Conservation (phyloP, 164 flowering plant genomes). For the Hamamelis virginiana region DNA sequence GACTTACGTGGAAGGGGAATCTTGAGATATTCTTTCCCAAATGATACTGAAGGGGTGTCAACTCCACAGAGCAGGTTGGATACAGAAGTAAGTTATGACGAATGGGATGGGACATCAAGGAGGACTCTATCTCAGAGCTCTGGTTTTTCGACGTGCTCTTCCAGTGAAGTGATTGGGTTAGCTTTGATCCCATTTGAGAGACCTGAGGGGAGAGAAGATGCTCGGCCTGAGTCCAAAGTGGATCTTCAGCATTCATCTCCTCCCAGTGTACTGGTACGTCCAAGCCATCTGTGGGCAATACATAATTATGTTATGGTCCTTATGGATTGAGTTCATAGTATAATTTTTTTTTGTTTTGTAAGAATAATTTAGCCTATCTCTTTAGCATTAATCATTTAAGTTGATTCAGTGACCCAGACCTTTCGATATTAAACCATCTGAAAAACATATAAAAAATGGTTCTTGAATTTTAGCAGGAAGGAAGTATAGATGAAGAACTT, state of each 20-base stretch:
- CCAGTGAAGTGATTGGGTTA: conserved; percentile 21
- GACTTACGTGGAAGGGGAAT: conserved; percentile 9
- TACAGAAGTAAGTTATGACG: conserved; percentile 22
- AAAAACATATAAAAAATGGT: background rate
- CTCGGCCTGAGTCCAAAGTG: conserved; percentile 12
- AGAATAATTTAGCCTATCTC: background rate
- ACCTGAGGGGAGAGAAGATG: conserved; percentile 14
- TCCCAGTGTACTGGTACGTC: conserved; percentile 39
- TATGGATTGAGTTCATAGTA: background rate
- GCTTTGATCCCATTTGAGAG: conserved; percentile 15
- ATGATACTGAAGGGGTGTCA: conserved; percentile 14
- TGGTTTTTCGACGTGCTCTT: conserved; percentile 22
- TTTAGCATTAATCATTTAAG: background rate
- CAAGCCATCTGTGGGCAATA: background rate
- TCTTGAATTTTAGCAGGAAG: conserved; percentile 39
- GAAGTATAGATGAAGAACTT: conserved; percentile 30
- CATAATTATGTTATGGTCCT: background rate
- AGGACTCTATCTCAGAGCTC: conserved; percentile 29
- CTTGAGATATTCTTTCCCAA: conserved; percentile 16
- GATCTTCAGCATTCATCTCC: conserved; percentile 25
- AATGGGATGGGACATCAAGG: conserved; percentile 19
- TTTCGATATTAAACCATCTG: background rate
- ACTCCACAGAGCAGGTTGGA: conserved; percentile 19
- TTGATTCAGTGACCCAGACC: background rate
- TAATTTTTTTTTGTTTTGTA: no score